Conservation (phyloP, 805 yeast genomes). For the Candida khao-thaluensis region DNA sequence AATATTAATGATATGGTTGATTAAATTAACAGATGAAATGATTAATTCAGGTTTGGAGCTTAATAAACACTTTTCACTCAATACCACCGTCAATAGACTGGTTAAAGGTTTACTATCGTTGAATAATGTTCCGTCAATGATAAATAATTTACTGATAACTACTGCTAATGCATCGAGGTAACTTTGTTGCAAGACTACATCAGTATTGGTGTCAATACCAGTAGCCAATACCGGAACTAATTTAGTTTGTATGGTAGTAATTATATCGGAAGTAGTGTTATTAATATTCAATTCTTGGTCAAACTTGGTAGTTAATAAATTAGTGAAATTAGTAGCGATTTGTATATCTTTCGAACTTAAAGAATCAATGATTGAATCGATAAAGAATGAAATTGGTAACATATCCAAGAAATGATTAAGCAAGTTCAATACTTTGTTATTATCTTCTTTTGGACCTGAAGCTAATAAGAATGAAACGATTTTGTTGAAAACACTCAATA, state of each 20-base stretch:
- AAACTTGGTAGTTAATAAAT: constrained; percentile 65
- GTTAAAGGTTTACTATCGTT: constrained; percentile 45
- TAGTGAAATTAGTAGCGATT: constrained; percentile 60
- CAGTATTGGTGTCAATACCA: constrained; percentile 34
- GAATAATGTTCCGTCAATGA: constrained; percentile 20
- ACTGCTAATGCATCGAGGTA: constrained; percentile 66
- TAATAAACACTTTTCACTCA: constrained; percentile 52
- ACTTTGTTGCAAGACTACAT: constrained; percentile 60
- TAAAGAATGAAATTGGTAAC: constrained; percentile 74
- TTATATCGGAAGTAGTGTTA: constrained; percentile 40
- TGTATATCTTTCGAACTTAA: constrained; percentile 40
- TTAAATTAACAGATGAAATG: constrained; percentile 70
- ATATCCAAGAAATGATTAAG: constrained; percentile 64
- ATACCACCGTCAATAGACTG: constrained; percentile 49
- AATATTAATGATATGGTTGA: constrained; percentile 65
- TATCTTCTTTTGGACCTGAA: constrained; percentile 32
- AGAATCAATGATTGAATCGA: constrained; percentile 51
- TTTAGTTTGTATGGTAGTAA: constrained; percentile 49
- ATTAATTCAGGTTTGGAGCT: constrained; percentile 59
- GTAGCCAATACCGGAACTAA: constrained; percentile 51
- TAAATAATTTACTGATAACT: constrained; percentile 62
- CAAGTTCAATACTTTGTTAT: constrained; percentile 29
- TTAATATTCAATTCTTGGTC: constrained; percentile 58
- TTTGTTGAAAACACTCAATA: constrained; percentile 36
- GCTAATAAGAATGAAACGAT: constrained; percentile 36